Base-by-base conservation (phyloP, 345 rosid species). In the Eucalyptus curtisii region DNA sequence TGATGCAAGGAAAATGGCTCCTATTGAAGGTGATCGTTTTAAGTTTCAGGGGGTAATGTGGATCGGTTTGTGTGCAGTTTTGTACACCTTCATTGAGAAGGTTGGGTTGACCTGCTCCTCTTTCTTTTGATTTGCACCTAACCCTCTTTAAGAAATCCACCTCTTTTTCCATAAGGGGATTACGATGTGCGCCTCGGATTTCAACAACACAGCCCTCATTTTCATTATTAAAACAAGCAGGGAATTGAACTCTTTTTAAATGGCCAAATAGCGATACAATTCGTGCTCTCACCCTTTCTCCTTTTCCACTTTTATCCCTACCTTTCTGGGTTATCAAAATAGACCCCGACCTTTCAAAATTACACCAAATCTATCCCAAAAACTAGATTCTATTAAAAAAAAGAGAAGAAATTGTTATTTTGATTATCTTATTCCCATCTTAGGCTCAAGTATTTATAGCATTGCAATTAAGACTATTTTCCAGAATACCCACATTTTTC, bases 121-220 rank as follows among this genome's bases (percentile, higher is more conserved):
- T 92, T 90, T 90, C 89, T 93, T 91, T 88, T 59, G 79, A 87
- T 55, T 79, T 19, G 9, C 50, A 89, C 92, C 92, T 89, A 90
- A 92, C 33, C 92, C 91, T 87, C 86, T 71, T 11, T 71, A 71
- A 37, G 81, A 33, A 71, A 9, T 71, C 82, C 42, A 27, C 82
- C 14, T 71, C n/a, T 37, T 40, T 71, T 71, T 71, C 82, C 47
- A 40, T 30, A 12, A 37, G 8, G 82, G 30, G 27, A 76, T 76
- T 76, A 25, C 22, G 82, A 20, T 76, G 47, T 19, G 47, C 82
- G 47, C 27, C 25, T 10, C 82, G 22, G 47, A 76, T 76, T 64
- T 64, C 71, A n/a, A n/a, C 37, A 7, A n/a, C 37, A 14, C 31
- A n/a, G 37, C 19, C 40, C 76, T 64, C 19, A 3, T n/a, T n/a